phyloP scores from a whole-genome alignment of 2,329 filamentous ascomycete genomes.

The Fusarium falciforme region DNA sequence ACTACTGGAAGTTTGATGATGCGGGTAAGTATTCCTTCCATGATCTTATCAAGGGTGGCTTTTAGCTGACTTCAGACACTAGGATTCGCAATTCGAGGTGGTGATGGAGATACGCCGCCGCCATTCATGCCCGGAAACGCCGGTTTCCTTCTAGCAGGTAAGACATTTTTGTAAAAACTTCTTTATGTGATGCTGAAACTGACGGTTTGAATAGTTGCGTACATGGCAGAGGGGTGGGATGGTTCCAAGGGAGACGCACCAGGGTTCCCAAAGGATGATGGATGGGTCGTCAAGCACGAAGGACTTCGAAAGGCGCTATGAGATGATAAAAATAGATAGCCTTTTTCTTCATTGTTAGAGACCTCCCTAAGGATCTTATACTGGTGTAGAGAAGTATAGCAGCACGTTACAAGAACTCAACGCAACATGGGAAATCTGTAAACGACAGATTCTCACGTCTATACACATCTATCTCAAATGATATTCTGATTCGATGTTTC shows the following conservation, averaged over 20 bases:
- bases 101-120: conserved; percentile 45
- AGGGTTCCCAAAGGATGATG: conserved; percentile 50
- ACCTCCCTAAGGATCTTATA: rapidly evolving
- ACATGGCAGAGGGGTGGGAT: conserved; percentile 48
- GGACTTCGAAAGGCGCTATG: conserved; percentile 49
- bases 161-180: background rate
- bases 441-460: background rate
- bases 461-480: background rate
- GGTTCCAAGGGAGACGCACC: conserved; percentile 44
- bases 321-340: background rate
- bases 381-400: background rate
- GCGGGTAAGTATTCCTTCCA: conserved; percentile 40
- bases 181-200: background rate
- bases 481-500: background rate
- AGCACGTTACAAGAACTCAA: background rate
- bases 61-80: background rate
- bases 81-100: conserved; percentile 46
- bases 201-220: conserved; percentile 44
- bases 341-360: no score
- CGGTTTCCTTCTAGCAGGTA: conserved; percentile 49
- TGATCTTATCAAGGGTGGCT: rapidly evolving
- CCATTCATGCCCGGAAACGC: conserved; percentile 54
- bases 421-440: background rate
- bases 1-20: conserved; percentile 56
- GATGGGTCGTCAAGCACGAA: conserved; percentile 51